phyloP scores from a whole-genome alignment of 2,329 filamentous ascomycete species.

The Penicillium palitans region DNA sequence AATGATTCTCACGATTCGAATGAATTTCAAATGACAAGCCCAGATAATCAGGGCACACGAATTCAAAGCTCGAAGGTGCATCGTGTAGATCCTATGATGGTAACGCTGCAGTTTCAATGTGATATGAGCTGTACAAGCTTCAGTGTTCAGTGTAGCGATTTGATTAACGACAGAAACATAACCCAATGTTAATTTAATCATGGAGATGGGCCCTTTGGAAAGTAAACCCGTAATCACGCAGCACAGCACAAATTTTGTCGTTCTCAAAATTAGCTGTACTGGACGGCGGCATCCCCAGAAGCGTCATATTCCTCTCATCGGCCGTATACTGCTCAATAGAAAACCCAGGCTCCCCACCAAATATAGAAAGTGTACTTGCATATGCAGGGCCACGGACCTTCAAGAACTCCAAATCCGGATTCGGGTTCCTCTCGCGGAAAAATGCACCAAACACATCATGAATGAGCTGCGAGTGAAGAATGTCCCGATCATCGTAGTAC shows the following conservation, averaged over 20 bases:
- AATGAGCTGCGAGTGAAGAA: conserved; percentile 26
- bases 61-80: not conserved
- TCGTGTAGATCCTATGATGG: not conserved
- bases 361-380: conserved; percentile 16
- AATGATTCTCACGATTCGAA: not conserved
- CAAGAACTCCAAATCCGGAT: conserved; percentile 23
- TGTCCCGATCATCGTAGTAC: conserved; percentile 23
- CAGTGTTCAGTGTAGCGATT: no score
- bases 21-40: not conserved
- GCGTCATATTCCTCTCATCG: conserved; percentile 10
- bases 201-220: conserved; percentile 25
- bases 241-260: conserved; percentile 22
- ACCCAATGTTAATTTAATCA: not conserved
- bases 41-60: not conserved
- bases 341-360: not conserved
- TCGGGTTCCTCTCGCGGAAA: conserved; percentile 24
- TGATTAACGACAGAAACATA: not conserved
- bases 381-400: conserved; percentile 25
- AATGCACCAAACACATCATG: conserved; percentile 29
- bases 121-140: no score
- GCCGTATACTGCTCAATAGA: conserved; percentile 15
- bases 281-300: conserved; percentile 20
- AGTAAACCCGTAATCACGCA: conserved; percentile 29
- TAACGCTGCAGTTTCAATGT: not conserved
- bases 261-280: conserved; percentile 14